phyloP scores from a whole-genome alignment of 768 basidiomycete species.

The Phaffia australis region DNA sequence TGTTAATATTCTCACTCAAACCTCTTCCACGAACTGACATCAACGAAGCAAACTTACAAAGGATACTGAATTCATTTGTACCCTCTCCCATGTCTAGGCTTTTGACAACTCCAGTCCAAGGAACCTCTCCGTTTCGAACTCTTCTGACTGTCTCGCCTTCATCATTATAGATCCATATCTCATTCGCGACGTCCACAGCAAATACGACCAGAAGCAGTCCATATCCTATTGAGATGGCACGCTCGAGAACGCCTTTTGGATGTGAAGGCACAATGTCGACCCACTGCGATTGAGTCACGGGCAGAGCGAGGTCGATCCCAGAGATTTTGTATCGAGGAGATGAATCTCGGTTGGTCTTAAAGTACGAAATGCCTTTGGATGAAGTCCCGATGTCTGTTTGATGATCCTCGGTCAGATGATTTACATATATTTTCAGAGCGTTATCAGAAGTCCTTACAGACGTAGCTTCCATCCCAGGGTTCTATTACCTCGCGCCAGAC shows the following conservation, averaged over 20 bases:
- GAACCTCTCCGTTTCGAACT: constrained; percentile 17
- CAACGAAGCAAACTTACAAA: constrained; percentile 6
- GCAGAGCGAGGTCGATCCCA: constrained; percentile 1
- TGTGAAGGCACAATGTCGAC: constrained; percentile 9
- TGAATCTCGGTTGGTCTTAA: background rate
- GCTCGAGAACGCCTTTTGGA: constrained; percentile 7
- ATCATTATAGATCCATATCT: constrained; percentile 20
- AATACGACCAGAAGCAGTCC: constrained; percentile 20
- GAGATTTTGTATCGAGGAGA: constrained; percentile 7
- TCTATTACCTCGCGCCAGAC: background rate
- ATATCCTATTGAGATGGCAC: constrained; percentile 3
- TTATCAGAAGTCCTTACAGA: constrained; percentile 1
- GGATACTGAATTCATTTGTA: constrained; percentile 7
- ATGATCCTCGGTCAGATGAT: background rate
- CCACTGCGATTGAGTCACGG: background rate
- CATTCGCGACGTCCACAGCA: constrained; percentile 15
- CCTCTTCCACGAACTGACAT: background rate
- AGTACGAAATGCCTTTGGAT: constrained; percentile 7
- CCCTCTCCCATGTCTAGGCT: constrained; percentile 3
- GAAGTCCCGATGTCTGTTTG: constrained; percentile 15
- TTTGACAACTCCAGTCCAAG: constrained; percentile 11
- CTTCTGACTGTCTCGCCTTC: constrained; percentile 14
- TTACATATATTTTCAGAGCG: background rate
- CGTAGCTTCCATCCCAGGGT: constrained; percentile 22
- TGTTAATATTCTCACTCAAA: background rate